Percentiles rank a stretch among this genome's conserved stretches.
Conservation (phyloP, 441 rosid genomes). For the Erodium trifolium region DNA sequence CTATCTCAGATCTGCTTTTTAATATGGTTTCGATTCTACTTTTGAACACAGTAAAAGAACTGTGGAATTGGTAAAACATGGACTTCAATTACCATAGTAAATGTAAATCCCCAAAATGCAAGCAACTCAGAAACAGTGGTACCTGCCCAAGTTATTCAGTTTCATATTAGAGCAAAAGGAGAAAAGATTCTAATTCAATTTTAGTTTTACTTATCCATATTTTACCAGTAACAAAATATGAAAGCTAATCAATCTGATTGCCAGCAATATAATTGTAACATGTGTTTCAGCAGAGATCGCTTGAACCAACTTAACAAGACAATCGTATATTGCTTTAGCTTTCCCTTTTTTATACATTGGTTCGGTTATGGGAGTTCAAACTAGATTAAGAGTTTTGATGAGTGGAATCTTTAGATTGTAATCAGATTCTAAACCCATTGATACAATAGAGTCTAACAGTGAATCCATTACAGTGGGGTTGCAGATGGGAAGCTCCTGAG, state of each 20-base stretch:
- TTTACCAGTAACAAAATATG: conserved; percentile 15
- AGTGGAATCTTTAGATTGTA: not conserved
- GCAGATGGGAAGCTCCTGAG: not conserved
- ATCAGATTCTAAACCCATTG: not conserved
- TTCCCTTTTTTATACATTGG: not conserved
- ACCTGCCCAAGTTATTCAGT: not conserved
- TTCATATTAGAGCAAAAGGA: not conserved
- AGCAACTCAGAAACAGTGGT: not conserved
- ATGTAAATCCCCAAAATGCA: not conserved
- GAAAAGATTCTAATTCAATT: conserved; percentile 1
- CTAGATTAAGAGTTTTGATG: not conserved
- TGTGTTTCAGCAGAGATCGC: not conserved
- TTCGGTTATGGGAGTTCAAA: not conserved
- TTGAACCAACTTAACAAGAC: not conserved
- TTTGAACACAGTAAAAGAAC: not conserved
- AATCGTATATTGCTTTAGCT: not conserved
- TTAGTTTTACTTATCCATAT: not conserved
- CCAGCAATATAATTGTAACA: too few relatives aligned
- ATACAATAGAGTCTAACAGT: not conserved
- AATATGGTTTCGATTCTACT: not conserved
- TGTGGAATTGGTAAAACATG: not conserved
- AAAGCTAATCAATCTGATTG: conserved; percentile 12
- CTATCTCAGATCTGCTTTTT: not conserved
- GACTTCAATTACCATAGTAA: not conserved
- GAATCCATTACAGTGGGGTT: not conserved